Percentiles rank a stretch among this genome's conserved stretches.
Conservation (phyloP, 441 rosid species). For the Mallotus japonicus region DNA sequence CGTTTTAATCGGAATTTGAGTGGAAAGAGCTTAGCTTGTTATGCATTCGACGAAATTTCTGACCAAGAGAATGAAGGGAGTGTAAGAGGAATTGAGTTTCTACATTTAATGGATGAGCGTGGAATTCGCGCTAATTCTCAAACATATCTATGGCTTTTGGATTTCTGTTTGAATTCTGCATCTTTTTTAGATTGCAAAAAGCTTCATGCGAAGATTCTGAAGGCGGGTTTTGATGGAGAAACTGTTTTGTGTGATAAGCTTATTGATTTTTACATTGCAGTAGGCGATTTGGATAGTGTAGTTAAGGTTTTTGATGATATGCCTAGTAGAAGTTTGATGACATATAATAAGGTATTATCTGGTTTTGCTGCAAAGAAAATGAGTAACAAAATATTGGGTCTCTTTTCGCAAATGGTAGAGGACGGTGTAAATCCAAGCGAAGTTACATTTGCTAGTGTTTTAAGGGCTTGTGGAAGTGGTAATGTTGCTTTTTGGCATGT, state of each 20-base stretch:
- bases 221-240: slow-evolving; percentile 1
- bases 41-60: slow-evolving; percentile 35
- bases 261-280: slow-evolving; percentile 41
- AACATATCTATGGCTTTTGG: slow-evolving; percentile 57
- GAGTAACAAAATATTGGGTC: slow-evolving; percentile 32
- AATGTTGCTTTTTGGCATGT: slow-evolving; percentile 35
- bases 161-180: slow-evolving; percentile 47
- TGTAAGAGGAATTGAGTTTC: slow-evolving; percentile 32
- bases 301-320: slow-evolving; percentile 65
- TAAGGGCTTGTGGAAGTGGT: slow-evolving; percentile 51
- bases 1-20: slow-evolving; percentile 33
- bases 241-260: slow-evolving; percentile 41
- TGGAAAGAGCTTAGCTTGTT: slow-evolving; percentile 27
- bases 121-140: slow-evolving; percentile 50
- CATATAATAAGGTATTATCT: slow-evolving; percentile 60
- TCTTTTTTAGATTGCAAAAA: slow-evolving; percentile 44
- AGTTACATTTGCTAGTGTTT: slow-evolving; percentile 40
- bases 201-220: slow-evolving; percentile 60
- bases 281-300: slow-evolving; percentile 46
- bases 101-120: slow-evolving; percentile 42
- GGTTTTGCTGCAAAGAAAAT: slow-evolving; percentile 40
- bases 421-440: slow-evolving; percentile 48
- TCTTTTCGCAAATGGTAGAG: slow-evolving; percentile 42
- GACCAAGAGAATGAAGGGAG: slow-evolving; percentile 30
- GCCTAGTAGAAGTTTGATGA: slow-evolving; percentile 45